Conservation (phyloP, 1,284 basidiomycete species). For the Pholiota adiposa region DNA sequence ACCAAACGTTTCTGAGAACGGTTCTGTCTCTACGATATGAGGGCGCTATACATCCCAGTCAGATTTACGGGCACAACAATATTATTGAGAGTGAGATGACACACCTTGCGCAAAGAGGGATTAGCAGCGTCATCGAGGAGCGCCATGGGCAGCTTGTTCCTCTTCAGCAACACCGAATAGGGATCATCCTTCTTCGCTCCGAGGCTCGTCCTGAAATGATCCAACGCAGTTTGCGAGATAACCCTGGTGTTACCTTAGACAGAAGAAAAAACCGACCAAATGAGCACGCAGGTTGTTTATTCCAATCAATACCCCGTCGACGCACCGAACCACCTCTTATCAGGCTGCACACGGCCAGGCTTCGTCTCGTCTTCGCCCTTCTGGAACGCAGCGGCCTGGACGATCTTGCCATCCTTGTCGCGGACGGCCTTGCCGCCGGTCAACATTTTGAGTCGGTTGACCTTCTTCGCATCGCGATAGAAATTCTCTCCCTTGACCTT, state of each 20-base stretch:
- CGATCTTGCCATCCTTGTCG: slow-evolving; percentile 89
- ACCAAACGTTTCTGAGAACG: slow-evolving; percentile 91
- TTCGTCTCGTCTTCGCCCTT: slow-evolving; percentile 88
- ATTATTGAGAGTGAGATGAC: background rate
- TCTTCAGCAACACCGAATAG: slow-evolving; percentile 88
- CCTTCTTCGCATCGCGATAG: slow-evolving; percentile 90
- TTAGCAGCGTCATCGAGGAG: slow-evolving; percentile 87
- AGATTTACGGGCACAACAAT: background rate
- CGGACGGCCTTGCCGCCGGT: slow-evolving; percentile 88
- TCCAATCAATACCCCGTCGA: slow-evolving; percentile 21
- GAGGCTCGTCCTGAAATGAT: slow-evolving; percentile 92
- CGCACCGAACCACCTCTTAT: slow-evolving; percentile 94
- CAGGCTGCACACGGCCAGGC: slow-evolving; percentile 90
- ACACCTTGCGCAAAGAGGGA: slow-evolving; percentile 77
- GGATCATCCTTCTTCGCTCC: slow-evolving; percentile 87
- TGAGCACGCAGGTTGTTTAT: background rate
- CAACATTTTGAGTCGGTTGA: slow-evolving; percentile 85
- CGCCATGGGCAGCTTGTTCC: slow-evolving; percentile 96
- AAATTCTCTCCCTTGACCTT: slow-evolving; percentile 92
- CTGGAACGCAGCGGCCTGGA: slow-evolving; percentile 92
- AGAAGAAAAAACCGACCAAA: background rate
- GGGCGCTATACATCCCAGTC: slow-evolving; percentile 57
- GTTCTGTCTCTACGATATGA: slow-evolving; percentile 94
- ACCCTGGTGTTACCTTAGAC: slow-evolving; percentile 91
- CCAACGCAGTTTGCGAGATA: slow-evolving; percentile 94